Evolutionary conservation across 352 stramenopile species (phyloP), one percentile per base, ranked within the genome.

Genomic region (Phytophthora palmivora): DNA sequence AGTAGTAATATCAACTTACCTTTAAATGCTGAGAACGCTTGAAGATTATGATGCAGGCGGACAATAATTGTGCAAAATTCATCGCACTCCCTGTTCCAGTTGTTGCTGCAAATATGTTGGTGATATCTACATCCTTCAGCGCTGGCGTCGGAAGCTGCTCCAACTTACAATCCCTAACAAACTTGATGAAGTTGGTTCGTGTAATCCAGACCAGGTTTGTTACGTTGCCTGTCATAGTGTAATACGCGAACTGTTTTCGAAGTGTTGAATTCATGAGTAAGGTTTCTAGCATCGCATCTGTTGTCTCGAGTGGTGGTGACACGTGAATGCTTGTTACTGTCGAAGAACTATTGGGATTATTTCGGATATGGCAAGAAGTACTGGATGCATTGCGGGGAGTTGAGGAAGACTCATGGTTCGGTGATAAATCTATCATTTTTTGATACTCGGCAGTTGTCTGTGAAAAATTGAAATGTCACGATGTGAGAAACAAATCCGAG

Each of bases 191-290:
- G 47, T 74, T 79, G 50, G 62, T 80, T 6, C 76, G 74, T 10
- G 70, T 80, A 39, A 93, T 88, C 22, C 72, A 80, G 18, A 82
- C 70, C 14, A 93, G 64, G 51, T 93, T 91, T 10, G 68, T 90
- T 9, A 88, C 67, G 38, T 80, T 87, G 4, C 79, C 67, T 12
- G 73, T 58, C 58, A 89, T 88, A 2, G 81, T 75, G 67, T 92
- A 92, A 47, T 77, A 84, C 6, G 77, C 73, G 37, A 92, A 91
- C 33, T 89, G 72, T 14, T 76, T 87, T 7, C 79, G 79, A 10
- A 89, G 79, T 12, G 76, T 82, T 34, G 70, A 26, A 24, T 91
- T 91, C 51, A 79, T 68, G 12, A 88, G 37, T 38, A 88, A 52
- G 0, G 48, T 58, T 58, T 65, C 53, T 28, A 73, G 46, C 47